These are phyloP conservation scores for Beauveria asiatica DNA, from an alignment of 2,329 filamentous ascomycete genomes.

Conservation along the genomic window DNA sequence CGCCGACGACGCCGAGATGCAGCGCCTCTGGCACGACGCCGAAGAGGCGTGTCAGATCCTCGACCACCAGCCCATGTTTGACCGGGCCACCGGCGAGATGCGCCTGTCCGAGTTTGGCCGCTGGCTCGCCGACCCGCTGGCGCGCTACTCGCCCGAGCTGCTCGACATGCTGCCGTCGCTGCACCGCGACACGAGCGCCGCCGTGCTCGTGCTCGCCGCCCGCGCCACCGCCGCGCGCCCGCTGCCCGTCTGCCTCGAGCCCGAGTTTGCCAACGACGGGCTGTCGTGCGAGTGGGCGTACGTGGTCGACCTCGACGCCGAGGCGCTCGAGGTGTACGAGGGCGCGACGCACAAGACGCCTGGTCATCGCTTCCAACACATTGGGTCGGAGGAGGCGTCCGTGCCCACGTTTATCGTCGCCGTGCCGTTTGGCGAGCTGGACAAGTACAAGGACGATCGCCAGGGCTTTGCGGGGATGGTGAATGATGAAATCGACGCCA, in stretches of 20 bases:
- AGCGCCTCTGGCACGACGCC: neutral
- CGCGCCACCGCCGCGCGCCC: neutral
- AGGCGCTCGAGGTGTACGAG: neutral
- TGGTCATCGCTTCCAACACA: neutral
- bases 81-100: neutral
- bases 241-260: neutral
- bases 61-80: neutral
- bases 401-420: neutral
- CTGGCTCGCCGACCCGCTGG: neutral
- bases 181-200: neutral
- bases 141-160: neutral
- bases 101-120: neutral
- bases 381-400: neutral
- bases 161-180: slow-evolving; percentile 4
- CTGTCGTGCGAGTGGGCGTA: slow-evolving; percentile 7
- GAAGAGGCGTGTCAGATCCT: neutral
- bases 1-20: neutral
- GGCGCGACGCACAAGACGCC: neutral
- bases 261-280: slow-evolving; percentile 4
- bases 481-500: neutral
- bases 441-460: neutral
- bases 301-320: slow-evolving; percentile 4
- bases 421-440: neutral
- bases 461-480: neutral
- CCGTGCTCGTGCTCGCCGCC: slow-evolving; percentile 1